These are phyloP conservation scores for Chaetomium fimeti DNA, from an alignment of 495 filamentous ascomycete species.

Conservation along the genomic window DNA sequence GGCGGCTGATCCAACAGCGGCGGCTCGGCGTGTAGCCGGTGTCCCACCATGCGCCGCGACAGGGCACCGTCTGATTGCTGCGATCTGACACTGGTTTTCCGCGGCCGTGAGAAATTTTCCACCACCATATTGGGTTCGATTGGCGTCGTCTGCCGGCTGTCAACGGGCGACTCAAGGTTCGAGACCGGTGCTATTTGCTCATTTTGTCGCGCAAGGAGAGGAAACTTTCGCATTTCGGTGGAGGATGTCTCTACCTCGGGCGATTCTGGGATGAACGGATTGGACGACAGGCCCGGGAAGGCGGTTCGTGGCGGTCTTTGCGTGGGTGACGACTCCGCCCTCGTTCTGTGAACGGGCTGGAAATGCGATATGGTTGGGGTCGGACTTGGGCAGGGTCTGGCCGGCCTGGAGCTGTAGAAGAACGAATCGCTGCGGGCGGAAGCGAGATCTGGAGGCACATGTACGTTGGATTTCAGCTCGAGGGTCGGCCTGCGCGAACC, in stretches of 20 bases:
- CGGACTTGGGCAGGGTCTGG: slow-evolving; percentile 21
- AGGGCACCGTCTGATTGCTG: slow-evolving; percentile 39
- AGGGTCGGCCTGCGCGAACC: slow-evolving; percentile 24
- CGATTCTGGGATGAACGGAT: slow-evolving; percentile 36
- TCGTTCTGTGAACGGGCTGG: slow-evolving; percentile 23
- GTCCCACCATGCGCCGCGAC: slow-evolving; percentile 30
- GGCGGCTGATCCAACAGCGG: slow-evolving; percentile 32
- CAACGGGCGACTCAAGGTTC: slow-evolving; percentile 28
- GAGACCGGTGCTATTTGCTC: slow-evolving; percentile 26
- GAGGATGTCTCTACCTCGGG: slow-evolving; percentile 18
- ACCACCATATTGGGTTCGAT: slow-evolving; percentile 32
- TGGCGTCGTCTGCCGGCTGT: slow-evolving; percentile 28
- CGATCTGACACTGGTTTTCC: slow-evolving; percentile 48
- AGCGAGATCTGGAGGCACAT: slow-evolving; percentile 28
- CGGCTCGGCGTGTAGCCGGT: slow-evolving; percentile 33
- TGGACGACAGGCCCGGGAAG: slow-evolving; percentile 38
- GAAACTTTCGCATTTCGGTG: slow-evolving; percentile 28
- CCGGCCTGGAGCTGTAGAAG: slow-evolving; percentile 24
- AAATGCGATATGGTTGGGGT: slow-evolving; percentile 20
- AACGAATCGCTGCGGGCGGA: slow-evolving; percentile 51
- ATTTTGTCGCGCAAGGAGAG: slow-evolving; percentile 31
- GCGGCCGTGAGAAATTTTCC: slow-evolving; percentile 55
- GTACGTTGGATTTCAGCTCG: slow-evolving; percentile 21
- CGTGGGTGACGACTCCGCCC: slow-evolving; percentile 32
- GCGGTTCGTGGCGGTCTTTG: slow-evolving; percentile 28